Base-by-base conservation (phyloP, 2,329 filamentous ascomycete species). In the Alternaria sp. region DNA sequence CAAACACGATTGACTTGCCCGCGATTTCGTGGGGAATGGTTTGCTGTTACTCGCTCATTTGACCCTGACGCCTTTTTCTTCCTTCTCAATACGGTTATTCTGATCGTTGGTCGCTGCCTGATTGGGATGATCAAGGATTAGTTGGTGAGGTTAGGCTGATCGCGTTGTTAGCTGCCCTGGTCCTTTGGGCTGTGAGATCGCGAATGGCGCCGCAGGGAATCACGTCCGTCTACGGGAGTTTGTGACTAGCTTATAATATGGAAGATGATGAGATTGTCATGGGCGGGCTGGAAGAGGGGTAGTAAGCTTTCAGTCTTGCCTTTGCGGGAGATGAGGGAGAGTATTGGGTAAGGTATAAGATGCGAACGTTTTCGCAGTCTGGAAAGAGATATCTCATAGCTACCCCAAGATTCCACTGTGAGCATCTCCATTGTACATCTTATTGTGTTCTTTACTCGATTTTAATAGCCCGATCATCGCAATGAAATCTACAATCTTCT, bases 401-500 rank as follows among this genome's bases (percentile, higher is more conserved):
- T 51, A 21, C 40, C 40, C 39, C 48, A 28, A 29, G 13, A 36
- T 44, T 14, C 44, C 28, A 34, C 50, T 56, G 17, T 24, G 31
- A 31, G 36, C 39, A 23, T 54, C 34, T 51, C 29, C 41, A 28
- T 24, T 33, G 39, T 17, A 46, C 31, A 40, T n/a, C 52, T 13
- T 42, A 36, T 51, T 60, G 37, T 40, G 28, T 23, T 39, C 40
- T 23, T 44, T 29, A 36, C 37, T 50, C 34, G 40, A 39, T n/a
- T 24, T 17, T 23, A 45, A 37, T 50, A 17, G 17, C 14, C 36
- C 37, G n/a, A 42, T 52, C 51, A 61, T 57, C 51, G 58, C 4
- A n/a, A 61, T 67, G 64, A 65, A 65, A 58, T 64, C 60, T 14
- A 57, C 63, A 39, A 21, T 60, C 46, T 52, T 61, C 51, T 50